Evolutionary conservation across 345 rosid genomes (phyloP).

Genomic region (Carallia pectinifolia): DNA sequence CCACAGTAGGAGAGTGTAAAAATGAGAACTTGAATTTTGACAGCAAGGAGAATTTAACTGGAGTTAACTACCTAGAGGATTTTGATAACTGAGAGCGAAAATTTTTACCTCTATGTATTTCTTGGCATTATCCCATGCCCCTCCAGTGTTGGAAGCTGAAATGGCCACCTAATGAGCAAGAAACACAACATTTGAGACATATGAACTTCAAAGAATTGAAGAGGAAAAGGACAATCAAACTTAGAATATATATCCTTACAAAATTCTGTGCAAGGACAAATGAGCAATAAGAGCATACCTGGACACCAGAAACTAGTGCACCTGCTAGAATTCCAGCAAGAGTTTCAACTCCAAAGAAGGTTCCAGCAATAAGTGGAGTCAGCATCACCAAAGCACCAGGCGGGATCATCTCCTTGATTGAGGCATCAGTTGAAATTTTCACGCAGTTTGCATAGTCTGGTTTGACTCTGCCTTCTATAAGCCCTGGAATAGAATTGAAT

Average conservation of each 20-base stretch:
- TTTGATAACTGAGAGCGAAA: neutral
- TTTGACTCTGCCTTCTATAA: conserved; percentile 59
- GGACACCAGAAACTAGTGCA: conserved; percentile 67
- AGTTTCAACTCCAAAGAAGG: conserved; percentile 63
- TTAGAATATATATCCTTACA: neutral
- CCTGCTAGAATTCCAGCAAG: conserved; percentile 76
- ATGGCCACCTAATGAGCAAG: conserved; percentile 48
- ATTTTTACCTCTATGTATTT: conserved; percentile 62
- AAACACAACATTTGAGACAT: neutral
- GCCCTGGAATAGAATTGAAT: conserved; percentile 69
- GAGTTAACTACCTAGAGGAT: neutral
- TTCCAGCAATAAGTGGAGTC: conserved; percentile 60
- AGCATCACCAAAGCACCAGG: conserved; percentile 71
- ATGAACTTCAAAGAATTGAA: neutral
- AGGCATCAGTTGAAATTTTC: conserved; percentile 72
- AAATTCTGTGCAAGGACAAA: neutral
- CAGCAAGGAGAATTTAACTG: no score
- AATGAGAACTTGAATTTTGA: neutral
- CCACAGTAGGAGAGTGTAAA: neutral
- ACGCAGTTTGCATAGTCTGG: conserved; percentile 73
- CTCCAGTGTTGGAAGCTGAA: conserved; percentile 74
- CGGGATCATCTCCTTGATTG: conserved; percentile 65
- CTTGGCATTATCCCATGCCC: conserved; percentile 76
- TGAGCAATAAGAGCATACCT: conserved; percentile 23
- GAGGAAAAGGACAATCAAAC: neutral